Percentiles rank a stretch among this genome's conserved stretches.
These are phyloP conservation scores for Termitomyces sp. DNA, from an alignment of 768 basidiomycete genomes.

Conservation along the genomic window DNA sequence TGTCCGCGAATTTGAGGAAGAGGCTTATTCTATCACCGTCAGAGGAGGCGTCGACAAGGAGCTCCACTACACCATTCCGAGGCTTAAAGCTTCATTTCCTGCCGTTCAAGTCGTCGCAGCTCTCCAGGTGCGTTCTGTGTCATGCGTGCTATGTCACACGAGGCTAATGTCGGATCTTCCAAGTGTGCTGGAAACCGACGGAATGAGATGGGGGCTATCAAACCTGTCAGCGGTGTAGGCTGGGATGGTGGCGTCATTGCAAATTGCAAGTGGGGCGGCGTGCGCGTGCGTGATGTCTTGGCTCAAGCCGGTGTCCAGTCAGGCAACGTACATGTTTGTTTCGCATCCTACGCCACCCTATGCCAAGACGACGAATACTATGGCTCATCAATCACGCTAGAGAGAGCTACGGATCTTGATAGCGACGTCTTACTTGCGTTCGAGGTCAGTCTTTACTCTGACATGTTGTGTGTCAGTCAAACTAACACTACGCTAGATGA, in stretches of 20 bases:
- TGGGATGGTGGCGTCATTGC: slow-evolving; percentile 71
- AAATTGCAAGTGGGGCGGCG: slow-evolving; percentile 67
- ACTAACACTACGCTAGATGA: slow-evolving; percentile 47
- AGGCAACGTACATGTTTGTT: slow-evolving; percentile 48
- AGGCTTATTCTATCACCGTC: slow-evolving; percentile 38
- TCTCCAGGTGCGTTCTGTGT: slow-evolving; percentile 45
- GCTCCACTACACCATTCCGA: slow-evolving; percentile 29
- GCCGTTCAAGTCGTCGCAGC: slow-evolving; percentile 45
- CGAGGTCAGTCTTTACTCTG: slow-evolving; percentile 35
- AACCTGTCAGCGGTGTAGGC: slow-evolving; percentile 54
- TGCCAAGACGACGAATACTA: slow-evolving; percentile 64
- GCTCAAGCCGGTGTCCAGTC: slow-evolving; percentile 34
- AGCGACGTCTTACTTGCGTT: slow-evolving; percentile 60
- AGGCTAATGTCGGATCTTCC: background rate
- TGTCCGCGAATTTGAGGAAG: slow-evolving; percentile 46
- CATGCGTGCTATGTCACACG: background rate
- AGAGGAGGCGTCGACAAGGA: slow-evolving; percentile 31
- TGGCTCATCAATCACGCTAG: slow-evolving; percentile 59
- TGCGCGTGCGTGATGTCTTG: slow-evolving; percentile 54
- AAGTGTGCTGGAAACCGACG: slow-evolving; percentile 69
- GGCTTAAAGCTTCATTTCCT: slow-evolving; percentile 38
- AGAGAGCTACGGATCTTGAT: slow-evolving; percentile 41
- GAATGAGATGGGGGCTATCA: slow-evolving; percentile 58
- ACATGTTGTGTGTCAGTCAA: background rate
- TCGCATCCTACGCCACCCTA: slow-evolving; percentile 54